Percentiles rank a stretch among this genome's conserved stretches.
Conservation (phyloP, 306 rosid species). For the Acmispon strigosus region DNA sequence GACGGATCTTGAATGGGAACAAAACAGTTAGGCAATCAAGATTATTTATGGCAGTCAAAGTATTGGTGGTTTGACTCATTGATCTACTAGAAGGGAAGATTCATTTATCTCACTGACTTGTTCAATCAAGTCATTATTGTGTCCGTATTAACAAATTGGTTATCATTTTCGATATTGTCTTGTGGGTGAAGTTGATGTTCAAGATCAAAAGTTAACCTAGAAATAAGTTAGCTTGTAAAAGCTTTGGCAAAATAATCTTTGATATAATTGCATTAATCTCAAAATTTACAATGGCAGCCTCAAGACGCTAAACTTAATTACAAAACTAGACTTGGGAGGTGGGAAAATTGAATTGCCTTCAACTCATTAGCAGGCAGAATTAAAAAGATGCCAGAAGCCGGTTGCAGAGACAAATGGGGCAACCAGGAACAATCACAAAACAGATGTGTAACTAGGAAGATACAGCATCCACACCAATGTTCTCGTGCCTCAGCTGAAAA, state of each 20-base stretch:
- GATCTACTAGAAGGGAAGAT: too few relatives aligned
- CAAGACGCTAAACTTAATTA: slow-evolving; percentile 14
- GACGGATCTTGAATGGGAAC: too few relatives aligned
- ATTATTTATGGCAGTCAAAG: too few relatives aligned
- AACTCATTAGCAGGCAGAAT: neutral
- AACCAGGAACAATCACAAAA: neutral
- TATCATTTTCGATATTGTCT: too few relatives aligned
- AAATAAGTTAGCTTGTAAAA: neutral
- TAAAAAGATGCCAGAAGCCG: slow-evolving; percentile 3
- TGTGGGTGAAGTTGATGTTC: too few relatives aligned
- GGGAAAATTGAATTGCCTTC: slow-evolving; percentile 16
- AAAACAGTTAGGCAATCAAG: too few relatives aligned
- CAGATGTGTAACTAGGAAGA: neutral
- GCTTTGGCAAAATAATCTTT: neutral
- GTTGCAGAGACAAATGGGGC: slow-evolving; percentile 12
- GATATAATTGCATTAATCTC: slow-evolving; percentile 32
- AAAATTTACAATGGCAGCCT: slow-evolving; percentile 39
- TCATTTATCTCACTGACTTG: too few relatives aligned
- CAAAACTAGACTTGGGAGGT: slow-evolving; percentile 1
- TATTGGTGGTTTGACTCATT: too few relatives aligned
- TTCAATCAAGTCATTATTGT: too few relatives aligned
- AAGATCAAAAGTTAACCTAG: neutral
- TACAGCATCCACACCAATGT: neutral
- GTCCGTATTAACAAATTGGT: too few relatives aligned
- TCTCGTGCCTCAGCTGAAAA: neutral